Evolutionary conservation across 176 grass and related monocot species (phyloP).

Genomic region (Rhipidocladum racemiflorum): DNA sequence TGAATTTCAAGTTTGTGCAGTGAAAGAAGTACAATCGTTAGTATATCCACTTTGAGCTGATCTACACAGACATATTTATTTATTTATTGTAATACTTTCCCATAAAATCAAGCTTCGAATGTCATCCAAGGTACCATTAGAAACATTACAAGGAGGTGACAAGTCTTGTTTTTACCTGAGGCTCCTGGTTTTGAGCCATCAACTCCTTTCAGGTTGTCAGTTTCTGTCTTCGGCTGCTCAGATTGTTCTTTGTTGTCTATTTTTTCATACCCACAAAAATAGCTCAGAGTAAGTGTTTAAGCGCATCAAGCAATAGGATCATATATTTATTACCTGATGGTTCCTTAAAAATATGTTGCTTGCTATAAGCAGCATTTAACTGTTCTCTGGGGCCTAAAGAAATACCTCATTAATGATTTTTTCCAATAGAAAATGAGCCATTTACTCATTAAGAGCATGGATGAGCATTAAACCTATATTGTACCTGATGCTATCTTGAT

Average conservation of each 20-base stretch:
- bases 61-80: background rate
- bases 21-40: background rate
- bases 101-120: conserved; percentile 12
- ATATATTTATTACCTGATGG: conserved; percentile 36
- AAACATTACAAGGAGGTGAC: conserved; percentile 17
- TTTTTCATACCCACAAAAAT: conserved; percentile 19
- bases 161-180: conserved; percentile 30
- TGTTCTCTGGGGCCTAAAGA: conserved; percentile 16
- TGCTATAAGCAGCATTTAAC: conserved; percentile 25
- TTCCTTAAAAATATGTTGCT: conserved; percentile 26
- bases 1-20: background rate
- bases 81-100: background rate
- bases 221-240: conserved; percentile 25
- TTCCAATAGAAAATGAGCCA: conserved; percentile 4
- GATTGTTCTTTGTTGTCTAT: conserved; percentile 26
- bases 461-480: background rate
- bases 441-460: background rate
- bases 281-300: conserved; percentile 11
- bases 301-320: background rate
- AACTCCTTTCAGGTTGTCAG: conserved; percentile 13
- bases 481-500: conserved; percentile 35
- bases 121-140: background rate
- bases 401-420: background rate
- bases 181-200: conserved; percentile 32
- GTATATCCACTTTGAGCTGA: background rate